phyloP scores from a whole-genome alignment of 1,284 basidiomycete genomes.

The Papiliotrema terrestris region DNA sequence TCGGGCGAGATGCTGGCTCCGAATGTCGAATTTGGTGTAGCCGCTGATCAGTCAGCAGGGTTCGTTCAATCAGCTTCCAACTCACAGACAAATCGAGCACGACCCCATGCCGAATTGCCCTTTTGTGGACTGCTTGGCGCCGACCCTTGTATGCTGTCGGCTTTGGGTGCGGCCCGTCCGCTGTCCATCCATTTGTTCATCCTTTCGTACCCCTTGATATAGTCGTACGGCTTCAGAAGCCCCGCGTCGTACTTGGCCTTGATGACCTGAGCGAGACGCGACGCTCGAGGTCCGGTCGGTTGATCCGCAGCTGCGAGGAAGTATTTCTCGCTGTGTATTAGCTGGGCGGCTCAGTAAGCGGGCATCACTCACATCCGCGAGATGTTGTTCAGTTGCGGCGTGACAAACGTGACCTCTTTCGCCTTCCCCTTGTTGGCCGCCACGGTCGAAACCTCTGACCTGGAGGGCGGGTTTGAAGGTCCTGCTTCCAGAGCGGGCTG shows the following conservation, averaged over 20 bases:
- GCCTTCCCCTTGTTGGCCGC: slow-evolving; percentile 23
- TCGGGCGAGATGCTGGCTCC: slow-evolving; percentile 63
- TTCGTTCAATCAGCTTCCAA: neutral
- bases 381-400: slow-evolving; percentile 16
- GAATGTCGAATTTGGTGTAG: slow-evolving; percentile 8
- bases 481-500: neutral
- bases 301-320: slow-evolving; percentile 94
- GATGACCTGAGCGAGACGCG: slow-evolving; percentile 86
- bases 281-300: slow-evolving; percentile 82
- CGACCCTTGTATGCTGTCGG: slow-evolving; percentile 22
- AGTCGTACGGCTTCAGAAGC: slow-evolving; percentile 90
- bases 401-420: slow-evolving; percentile 10
- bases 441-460: neutral
- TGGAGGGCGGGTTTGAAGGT: neutral
- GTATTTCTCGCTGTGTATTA: slow-evolving; percentile 66
- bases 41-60: neutral
- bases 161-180: slow-evolving; percentile 48
- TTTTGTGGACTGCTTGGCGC: slow-evolving; percentile 20
- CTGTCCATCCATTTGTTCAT: slow-evolving; percentile 88
- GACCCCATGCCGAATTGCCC: neutral
- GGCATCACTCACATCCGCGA: slow-evolving; percentile 28
- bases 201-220: slow-evolving; percentile 87
- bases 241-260: slow-evolving; percentile 96
- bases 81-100: slow-evolving; percentile 4
- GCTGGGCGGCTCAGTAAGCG: neutral